Percentiles rank a stretch among this genome's conserved stretches.
Evolutionary conservation across 176 grass and related monocot species (phyloP).

Genomic region (Calamus simplicifolius): DNA sequence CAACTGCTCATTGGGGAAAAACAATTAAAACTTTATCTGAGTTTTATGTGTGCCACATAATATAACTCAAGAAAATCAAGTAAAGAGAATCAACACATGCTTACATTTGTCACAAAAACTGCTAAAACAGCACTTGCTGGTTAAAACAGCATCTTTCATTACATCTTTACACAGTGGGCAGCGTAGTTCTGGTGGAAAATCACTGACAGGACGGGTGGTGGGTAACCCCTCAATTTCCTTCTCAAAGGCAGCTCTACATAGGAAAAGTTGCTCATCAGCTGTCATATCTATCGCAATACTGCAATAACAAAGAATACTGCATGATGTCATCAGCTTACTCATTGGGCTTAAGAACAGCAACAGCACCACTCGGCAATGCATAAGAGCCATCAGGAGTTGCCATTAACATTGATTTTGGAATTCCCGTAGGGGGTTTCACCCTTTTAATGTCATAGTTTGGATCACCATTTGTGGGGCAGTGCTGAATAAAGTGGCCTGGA

Average conservation of each 20-base stretch:
- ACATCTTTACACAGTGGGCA: conserved; percentile 97
- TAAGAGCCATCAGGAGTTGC: conserved; percentile 89
- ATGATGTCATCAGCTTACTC: conserved; percentile 39
- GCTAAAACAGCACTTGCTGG: conserved; percentile 98
- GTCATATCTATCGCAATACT: background rate
- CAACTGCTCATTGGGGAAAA: too few species aligned
- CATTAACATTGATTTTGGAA: conserved; percentile 99
- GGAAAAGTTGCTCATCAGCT: background rate
- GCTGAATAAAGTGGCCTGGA: conserved; percentile 96
- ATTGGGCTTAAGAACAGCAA: conserved; percentile 94
- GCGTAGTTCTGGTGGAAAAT: conserved; percentile 77
- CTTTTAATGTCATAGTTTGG: conserved; percentile 73
- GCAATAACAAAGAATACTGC: too few species aligned
- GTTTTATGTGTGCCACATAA: too few species aligned
- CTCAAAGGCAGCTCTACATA: conserved; percentile 90
- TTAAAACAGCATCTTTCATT: conserved; percentile 98
- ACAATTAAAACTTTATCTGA: too few species aligned
- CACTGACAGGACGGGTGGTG: conserved; percentile 49
- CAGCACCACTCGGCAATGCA: conserved; percentile 79
- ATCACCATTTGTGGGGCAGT: conserved; percentile 97
- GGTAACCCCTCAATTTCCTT: conserved; percentile 95
- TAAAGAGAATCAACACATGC: background rate
- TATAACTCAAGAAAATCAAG: background rate
- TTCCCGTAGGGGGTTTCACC: conserved; percentile 94
- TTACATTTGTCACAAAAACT: conserved; percentile 99